These are phyloP conservation scores for Plasmodium adleri DNA, from an alignment of 169 alveolate species.

Conservation along the genomic window DNA sequence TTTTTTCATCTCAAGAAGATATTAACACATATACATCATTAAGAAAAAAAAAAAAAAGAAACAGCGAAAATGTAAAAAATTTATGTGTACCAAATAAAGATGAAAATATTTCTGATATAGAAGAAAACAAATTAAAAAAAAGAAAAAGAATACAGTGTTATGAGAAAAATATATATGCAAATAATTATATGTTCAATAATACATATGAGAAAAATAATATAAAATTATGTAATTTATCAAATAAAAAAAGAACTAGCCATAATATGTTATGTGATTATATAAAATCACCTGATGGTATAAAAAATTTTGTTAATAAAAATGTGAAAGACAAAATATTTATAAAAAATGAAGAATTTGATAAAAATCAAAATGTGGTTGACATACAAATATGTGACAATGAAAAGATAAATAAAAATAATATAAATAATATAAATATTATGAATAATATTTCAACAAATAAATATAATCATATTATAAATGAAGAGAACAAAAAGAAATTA, in stretches of 20 bases:
- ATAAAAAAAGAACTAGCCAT: not conserved
- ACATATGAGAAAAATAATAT: not conserved
- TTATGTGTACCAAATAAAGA: not conserved
- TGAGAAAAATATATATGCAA: not conserved
- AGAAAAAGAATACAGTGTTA: not conserved
- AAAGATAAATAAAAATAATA: not conserved
- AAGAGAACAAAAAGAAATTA: not conserved
- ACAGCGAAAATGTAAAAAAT: not conserved
- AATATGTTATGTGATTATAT: not conserved
- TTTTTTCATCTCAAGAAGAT: too few species aligned
- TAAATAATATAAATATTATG: not conserved
- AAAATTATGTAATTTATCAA: not conserved
- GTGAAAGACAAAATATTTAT: not conserved
- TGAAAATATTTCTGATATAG: not conserved
- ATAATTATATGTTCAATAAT: not conserved
- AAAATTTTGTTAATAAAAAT: not conserved
- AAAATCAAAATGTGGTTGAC: not conserved
- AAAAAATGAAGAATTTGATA: not conserved
- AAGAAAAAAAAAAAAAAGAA: not conserved
- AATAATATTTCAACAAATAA: not conserved
- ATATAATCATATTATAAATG: not conserved
- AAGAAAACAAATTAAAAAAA: not conserved
- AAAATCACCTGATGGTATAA: not conserved
- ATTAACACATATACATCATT: not conserved
- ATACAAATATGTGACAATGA: not conserved